These are phyloP conservation scores for Erigeron philadelphicus DNA, from an alignment of 140 eudicot genomes.

Conservation along the genomic window DNA sequence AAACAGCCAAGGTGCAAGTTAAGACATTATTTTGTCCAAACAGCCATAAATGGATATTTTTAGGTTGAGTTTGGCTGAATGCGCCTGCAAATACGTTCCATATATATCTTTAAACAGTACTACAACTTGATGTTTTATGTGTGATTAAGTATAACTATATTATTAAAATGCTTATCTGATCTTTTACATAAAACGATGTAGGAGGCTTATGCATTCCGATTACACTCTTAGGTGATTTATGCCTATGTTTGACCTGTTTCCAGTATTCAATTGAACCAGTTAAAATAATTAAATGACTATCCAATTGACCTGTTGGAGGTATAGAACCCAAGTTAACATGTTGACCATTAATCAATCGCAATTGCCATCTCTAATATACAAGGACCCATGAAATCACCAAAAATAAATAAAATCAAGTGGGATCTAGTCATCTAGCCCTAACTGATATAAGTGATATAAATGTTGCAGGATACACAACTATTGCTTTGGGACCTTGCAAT, in stretches of 20 bases:
- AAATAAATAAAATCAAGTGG: neutral
- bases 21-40: too few species aligned
- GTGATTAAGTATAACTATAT: neutral
- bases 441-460: neutral
- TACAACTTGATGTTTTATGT: neutral
- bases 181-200: neutral
- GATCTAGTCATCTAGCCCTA: neutral
- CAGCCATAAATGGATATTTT: neutral
- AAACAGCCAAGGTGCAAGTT: too few species aligned
- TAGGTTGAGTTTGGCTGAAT: neutral
- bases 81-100: neutral
- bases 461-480: constrained; percentile 61
- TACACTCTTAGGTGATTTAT: neutral
- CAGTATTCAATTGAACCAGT: neutral
- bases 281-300: neutral
- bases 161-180: neutral
- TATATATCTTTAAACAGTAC: neutral
- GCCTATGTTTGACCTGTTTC: neutral
- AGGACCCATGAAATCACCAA: too few species aligned
- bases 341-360: neutral
- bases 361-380: neutral
- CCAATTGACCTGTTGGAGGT: neutral
- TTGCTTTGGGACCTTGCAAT: constrained; percentile 80
- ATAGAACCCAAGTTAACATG: neutral
- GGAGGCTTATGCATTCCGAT: neutral